phyloP scores from a whole-genome alignment of 2,329 filamentous ascomycete genomes.

The Metarhizium sp. region DNA sequence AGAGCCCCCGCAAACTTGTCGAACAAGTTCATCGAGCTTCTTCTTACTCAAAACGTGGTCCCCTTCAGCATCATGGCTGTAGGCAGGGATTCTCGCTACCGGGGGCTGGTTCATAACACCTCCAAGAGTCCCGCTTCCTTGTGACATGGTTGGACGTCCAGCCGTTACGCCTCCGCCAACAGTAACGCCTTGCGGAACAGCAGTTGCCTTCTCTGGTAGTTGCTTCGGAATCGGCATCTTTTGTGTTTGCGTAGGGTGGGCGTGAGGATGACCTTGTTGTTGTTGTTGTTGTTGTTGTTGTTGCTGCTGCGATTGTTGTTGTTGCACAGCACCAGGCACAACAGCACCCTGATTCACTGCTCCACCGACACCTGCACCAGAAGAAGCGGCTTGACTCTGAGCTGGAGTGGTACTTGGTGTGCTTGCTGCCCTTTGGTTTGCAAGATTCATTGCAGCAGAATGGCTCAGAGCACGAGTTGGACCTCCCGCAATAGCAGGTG shows the following conservation, averaged over 20 bases:
- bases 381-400: constrained; percentile 17
- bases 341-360: constrained; percentile 22
- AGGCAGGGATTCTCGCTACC: constrained; percentile 70
- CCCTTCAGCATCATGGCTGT: constrained; percentile 82
- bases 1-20: constrained; percentile 80
- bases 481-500: constrained; percentile 26
- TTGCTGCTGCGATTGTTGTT: constrained; percentile 17
- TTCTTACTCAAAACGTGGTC: constrained; percentile 95
- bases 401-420: constrained; percentile 23
- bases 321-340: constrained; percentile 20
- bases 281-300: constrained; percentile 14
- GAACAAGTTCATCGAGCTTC: constrained; percentile 89
- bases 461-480: constrained; percentile 36
- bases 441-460: constrained; percentile 38
- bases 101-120: constrained; percentile 85
- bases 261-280: constrained; percentile 35
- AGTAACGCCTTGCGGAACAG: constrained; percentile 62
- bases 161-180: constrained; percentile 53
- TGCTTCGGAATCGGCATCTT: constrained; percentile 81
- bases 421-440: constrained; percentile 31
- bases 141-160: constrained; percentile 73
- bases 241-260: constrained; percentile 36
- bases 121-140: constrained; percentile 65
- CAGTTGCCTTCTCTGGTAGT: constrained; percentile 57
- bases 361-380: constrained; percentile 15